A percentile compares a stretch with the other conserved stretches of the same genome.
These are phyloP conservation scores for Eucalyptus virginea DNA, from an alignment of 345 rosid species.

Conservation along the genomic window DNA sequence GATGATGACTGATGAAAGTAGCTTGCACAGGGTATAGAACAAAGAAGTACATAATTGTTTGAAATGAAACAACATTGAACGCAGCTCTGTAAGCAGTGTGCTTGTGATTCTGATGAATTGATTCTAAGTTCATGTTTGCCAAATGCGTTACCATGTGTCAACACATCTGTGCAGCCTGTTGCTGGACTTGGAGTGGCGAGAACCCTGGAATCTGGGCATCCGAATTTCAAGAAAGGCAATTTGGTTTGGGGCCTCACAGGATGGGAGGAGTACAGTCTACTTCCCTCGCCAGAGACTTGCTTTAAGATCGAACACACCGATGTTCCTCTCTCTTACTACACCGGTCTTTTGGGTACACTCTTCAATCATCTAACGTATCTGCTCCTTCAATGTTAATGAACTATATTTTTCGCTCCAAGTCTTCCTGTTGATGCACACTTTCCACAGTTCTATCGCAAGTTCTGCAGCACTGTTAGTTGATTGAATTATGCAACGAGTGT, in stretches of 20 bases:
- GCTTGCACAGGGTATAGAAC: background rate
- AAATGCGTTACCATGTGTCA: background rate
- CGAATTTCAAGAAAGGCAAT: conserved; percentile 36
- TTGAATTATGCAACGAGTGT: background rate
- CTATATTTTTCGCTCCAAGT: background rate
- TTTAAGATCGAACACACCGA: conserved; percentile 32
- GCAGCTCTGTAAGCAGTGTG: background rate
- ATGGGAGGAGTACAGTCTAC: conserved; percentile 55
- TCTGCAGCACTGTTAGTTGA: background rate
- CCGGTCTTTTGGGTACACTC: conserved; percentile 18
- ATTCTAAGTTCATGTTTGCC: fast-evolving
- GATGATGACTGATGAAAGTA: background rate
- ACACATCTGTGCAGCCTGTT: conserved; percentile 20
- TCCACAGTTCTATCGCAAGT: background rate
- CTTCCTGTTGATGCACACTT: background rate
- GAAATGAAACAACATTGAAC: background rate
- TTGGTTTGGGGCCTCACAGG: conserved; percentile 41
- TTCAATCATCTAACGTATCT: background rate
- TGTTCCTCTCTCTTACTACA: conserved; percentile 50
- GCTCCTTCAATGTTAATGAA: background rate
- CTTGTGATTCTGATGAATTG: background rate
- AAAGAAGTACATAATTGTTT: background rate
- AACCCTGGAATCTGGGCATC: conserved; percentile 38
- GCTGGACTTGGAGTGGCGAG: conserved; percentile 39
- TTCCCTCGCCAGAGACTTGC: conserved; percentile 8